Percentiles rank a stretch among this genome's conserved stretches.
These are phyloP conservation scores for Alopecurus myosuroides DNA, from an alignment of 176 grass and related monocot species.

Conservation along the genomic window DNA sequence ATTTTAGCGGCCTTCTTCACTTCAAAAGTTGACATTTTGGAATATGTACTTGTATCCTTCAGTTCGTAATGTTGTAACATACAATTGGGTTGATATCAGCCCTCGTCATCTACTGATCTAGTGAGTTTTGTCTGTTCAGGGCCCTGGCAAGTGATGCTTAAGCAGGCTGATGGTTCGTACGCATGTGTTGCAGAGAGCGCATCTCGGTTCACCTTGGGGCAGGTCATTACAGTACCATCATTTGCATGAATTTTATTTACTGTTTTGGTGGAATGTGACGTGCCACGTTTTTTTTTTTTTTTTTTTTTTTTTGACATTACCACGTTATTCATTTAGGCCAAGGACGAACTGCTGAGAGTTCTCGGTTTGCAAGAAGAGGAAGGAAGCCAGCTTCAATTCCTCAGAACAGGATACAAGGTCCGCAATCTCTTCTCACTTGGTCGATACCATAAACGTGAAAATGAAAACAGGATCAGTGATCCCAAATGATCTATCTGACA, in stretches of 20 bases:
- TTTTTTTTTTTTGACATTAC: no score
- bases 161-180: slow-evolving; percentile 81
- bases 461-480: not conserved
- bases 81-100: not conserved
- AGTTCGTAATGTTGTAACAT: not conserved
- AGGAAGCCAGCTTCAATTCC: slow-evolving; percentile 88
- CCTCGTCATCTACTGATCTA: not conserved
- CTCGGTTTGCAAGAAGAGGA: slow-evolving; percentile 91
- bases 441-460: not conserved
- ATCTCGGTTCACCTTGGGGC: slow-evolving; percentile 85
- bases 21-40: not conserved
- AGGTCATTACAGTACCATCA: slow-evolving; percentile 44
- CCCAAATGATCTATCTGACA: not conserved
- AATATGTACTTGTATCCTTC: not conserved
- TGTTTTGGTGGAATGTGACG: not conserved
- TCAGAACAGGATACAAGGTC: slow-evolving; percentile 98
- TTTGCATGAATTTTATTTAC: not conserved
- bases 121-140: slow-evolving; percentile 45
- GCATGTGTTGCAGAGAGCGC: slow-evolving; percentile 90
- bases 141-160: slow-evolving; percentile 98
- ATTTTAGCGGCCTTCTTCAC: not conserved
- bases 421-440: not conserved
- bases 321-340: slow-evolving; percentile 49
- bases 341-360: slow-evolving; percentile 88
- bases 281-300: no score